Evolutionary conservation across 176 grass and related monocot genomes (phyloP), one percentile per base, ranked within the genome.

Genomic region (Oryza meyeriana): DNA sequence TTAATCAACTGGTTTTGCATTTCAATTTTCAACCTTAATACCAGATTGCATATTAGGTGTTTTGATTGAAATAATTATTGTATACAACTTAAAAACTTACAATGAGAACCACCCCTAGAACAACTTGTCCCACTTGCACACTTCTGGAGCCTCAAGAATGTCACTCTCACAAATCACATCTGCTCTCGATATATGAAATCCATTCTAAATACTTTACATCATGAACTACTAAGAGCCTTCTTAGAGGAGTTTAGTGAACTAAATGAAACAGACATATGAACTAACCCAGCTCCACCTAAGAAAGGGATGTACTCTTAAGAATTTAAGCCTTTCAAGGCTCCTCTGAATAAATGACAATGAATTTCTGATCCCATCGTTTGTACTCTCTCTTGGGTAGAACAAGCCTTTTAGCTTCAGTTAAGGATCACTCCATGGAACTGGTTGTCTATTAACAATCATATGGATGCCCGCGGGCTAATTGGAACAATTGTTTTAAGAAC

Each of bases 21-120:
- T 24, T 73, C 33, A 68, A 24, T 62, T 71, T 24, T 73, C 44
- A 68, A 66, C 25, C 36, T 48, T 36, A 63, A 63, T 74, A 68
- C 31, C 0, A 6, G 47, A 78, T 72, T 35, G 1, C 38, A 18
- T 75, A 65, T 88, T 61, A 45, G 34, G 22, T 81, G 31, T 33
- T 81, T 72, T 25, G 10, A 61, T 87, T 81, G 35, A 68, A 67
- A 62, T 75, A 24, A 27, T 24, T 29, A 30, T 24, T 66, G 4
- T 69, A 26, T 80, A 40, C 16, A 29, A 41, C 61, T 74, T 2
- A 59, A 34, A 79, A 45, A 25, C 31, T 22, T 79, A 17, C 47
- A 74, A n/a, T 66, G 52, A 57, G 31, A 71, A 28, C 25, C 33
- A 66, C 57, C 20, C 8, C n/a, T 32, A 64, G 22, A 31, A 72